Percentiles rank a stretch among this genome's conserved stretches.
phyloP scores from a whole-genome alignment of 2,329 filamentous ascomycete genomes.

The Stagonosporopsis chrysanthemi region DNA sequence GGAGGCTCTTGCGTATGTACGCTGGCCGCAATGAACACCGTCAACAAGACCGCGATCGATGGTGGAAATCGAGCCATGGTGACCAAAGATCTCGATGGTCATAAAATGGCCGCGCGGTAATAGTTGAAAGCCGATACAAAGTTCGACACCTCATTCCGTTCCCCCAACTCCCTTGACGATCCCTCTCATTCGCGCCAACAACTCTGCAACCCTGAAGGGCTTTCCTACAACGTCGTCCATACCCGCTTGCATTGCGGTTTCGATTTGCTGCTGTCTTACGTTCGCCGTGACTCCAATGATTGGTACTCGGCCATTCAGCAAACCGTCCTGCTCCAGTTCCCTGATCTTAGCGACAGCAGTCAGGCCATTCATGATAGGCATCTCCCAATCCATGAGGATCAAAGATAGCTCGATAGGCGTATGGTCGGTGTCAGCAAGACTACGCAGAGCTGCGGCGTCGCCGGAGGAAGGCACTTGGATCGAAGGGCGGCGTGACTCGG shows the following conservation, averaged over 20 bases:
- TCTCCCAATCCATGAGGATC: conserved; percentile 47
- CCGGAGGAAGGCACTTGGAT: conserved; percentile 51
- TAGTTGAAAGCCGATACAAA: no score
- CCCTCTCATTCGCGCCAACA: conserved; percentile 32
- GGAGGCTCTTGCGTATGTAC: no score
- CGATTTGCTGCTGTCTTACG: conserved; percentile 42
- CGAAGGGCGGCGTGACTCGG: conserved; percentile 50
- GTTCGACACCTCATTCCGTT: background rate
- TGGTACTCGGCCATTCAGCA: conserved; percentile 33
- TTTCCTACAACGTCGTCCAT: conserved; percentile 73
- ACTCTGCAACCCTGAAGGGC: conserved; percentile 63
- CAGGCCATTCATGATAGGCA: conserved; percentile 47
- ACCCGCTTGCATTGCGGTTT: conserved; percentile 37
- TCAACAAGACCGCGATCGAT: no score
- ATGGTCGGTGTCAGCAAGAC: background rate
- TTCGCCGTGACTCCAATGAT: conserved; percentile 49
- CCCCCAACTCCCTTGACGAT: conserved; percentile 18
- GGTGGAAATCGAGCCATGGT: no score
- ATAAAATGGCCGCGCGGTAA: no score
- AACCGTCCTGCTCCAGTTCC: conserved; percentile 30
- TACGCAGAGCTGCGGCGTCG: background rate
- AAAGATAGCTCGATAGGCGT: conserved; percentile 26
- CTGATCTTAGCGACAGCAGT: conserved; percentile 39
- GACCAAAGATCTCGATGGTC: no score
- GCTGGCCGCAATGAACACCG: no score